Base-by-base conservation (phyloP, 345 rosid genomes). In the Eucalyptus sideroxylon region DNA sequence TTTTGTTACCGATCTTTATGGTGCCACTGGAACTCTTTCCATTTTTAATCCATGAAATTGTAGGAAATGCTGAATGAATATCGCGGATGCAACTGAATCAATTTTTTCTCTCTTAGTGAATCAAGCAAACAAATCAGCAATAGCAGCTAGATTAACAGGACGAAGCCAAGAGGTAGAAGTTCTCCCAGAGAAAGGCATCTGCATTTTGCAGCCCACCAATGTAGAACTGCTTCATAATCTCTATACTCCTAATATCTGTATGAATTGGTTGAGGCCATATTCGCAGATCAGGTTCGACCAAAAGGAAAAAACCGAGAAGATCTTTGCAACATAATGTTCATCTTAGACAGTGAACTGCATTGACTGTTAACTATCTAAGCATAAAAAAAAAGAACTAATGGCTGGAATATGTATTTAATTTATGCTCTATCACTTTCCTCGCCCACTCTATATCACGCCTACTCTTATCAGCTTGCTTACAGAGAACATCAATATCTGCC, bases 371-470 rank as follows among this genome's bases (percentile, higher is more conserved):
- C 17, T 67, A 16, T 67, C 11, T 16, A 31, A 31, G 42, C 80
- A 67, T 67, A 16, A 16, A 19, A 67, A n/a, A n/a, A 67, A 31
- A 31, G 42, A 16, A 67, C 21, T 86, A 37, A 60, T 55, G 9
- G 88, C 77, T 88, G 81, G 95, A 94, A 47, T 91, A 87, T 30
- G 89, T 89, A 56, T 93, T 93, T 26, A 97, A 93, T 91, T 90
- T 94, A 90, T 93, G 96, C 89, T 93, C 88, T 87, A 98, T 93
- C 90, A 95, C 92, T 0, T 95, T 93, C 93, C 99, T 95, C 1
- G 96, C 97, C 93, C 34, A 92, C 51, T 91, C 93, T 87, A 96
- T 92, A 90, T 95, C 94, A 16, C 90, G 86, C 91, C 96, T 93
- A 87, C 97, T 96, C 91, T 90, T 95, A 86, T 86, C 89, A 34